phyloP scores from a whole-genome alignment of 202 grass and related monocot genomes.

The Schoenoplectus triqueter region DNA sequence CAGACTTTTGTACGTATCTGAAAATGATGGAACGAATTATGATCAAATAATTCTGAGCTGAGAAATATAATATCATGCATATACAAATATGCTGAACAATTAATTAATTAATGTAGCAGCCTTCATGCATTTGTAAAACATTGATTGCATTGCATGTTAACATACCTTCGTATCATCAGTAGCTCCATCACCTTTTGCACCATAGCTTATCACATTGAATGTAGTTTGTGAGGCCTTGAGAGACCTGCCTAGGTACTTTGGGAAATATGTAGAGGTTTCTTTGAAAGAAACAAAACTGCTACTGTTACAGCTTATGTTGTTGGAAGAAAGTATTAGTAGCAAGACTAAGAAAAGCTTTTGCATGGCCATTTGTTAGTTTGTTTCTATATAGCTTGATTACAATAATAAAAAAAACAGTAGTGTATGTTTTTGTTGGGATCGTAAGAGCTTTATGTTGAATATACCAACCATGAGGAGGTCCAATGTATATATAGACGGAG shows the following conservation, averaged over 20 bases:
- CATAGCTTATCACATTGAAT: constrained; percentile 60
- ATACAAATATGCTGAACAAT: neutral
- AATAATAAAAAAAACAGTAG: neutral
- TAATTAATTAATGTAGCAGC: neutral
- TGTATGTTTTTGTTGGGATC: neutral
- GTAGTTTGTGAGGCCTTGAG: constrained; percentile 14
- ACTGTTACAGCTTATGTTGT: neutral
- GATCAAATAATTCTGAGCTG: too few species aligned
- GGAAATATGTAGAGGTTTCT: constrained; percentile 22
- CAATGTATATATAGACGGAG: constrained; percentile 36
- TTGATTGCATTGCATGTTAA: neutral
- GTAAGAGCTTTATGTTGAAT: neutral
- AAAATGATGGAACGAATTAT: too few species aligned
- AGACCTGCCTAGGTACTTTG: constrained; percentile 29
- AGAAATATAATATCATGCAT: neutral
- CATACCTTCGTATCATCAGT: constrained; percentile 58
- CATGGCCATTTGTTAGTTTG: constrained; percentile 40
- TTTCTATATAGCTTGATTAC: constrained; percentile 18
- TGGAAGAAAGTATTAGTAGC: constrained; percentile 30
- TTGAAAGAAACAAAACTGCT: neutral
- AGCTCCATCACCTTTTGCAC: constrained; percentile 58
- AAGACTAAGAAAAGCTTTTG: constrained; percentile 35
- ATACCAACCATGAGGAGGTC: constrained; percentile 20
- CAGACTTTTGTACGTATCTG: too few species aligned
- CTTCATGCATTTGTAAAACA: neutral